Conservation (phyloP, 345 rosid genomes). For the Mercurialis annua region DNA sequence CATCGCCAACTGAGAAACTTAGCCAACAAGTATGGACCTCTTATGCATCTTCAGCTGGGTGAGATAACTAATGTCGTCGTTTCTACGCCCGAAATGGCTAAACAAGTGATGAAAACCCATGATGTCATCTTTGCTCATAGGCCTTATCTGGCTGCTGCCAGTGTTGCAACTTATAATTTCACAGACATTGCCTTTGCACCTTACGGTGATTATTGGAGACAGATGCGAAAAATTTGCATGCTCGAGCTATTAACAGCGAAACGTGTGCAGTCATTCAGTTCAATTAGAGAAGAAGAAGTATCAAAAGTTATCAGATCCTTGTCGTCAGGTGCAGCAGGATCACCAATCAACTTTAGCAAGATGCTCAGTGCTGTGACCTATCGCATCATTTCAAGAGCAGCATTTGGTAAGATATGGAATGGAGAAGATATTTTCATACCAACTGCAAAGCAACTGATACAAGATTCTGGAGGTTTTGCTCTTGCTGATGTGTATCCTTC, state of each 20-base stretch:
- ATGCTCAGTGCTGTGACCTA: too few species aligned
- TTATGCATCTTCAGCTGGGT: constrained; percentile 19
- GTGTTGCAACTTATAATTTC: neutral
- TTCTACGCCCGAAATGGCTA: constrained; percentile 20
- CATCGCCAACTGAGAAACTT: too few species aligned
- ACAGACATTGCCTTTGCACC: neutral
- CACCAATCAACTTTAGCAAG: too few species aligned
- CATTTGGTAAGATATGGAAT: too few species aligned
- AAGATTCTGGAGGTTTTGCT: neutral
- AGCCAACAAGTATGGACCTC: too few species aligned
- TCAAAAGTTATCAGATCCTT: constrained; percentile 1
- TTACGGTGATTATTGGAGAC: too few species aligned
- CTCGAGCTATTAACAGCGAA: constrained; percentile 1
- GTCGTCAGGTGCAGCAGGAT: too few species aligned
- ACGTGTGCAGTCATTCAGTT: neutral
- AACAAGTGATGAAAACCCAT: constrained; percentile 19
- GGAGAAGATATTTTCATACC: neutral
- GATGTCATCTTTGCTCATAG: constrained; percentile 16
- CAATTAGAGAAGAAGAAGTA: constrained; percentile 7
- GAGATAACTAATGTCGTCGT: constrained; percentile 4
- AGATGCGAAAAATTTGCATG: constrained; percentile 8
- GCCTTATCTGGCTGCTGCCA: constrained; percentile 1
- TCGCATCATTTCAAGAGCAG: too few species aligned
- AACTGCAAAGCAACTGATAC: neutral
- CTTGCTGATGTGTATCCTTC: too few species aligned